Conservation (phyloP, 2,329 filamentous ascomycete genomes). For the Fonsecaea pugnacius region DNA sequence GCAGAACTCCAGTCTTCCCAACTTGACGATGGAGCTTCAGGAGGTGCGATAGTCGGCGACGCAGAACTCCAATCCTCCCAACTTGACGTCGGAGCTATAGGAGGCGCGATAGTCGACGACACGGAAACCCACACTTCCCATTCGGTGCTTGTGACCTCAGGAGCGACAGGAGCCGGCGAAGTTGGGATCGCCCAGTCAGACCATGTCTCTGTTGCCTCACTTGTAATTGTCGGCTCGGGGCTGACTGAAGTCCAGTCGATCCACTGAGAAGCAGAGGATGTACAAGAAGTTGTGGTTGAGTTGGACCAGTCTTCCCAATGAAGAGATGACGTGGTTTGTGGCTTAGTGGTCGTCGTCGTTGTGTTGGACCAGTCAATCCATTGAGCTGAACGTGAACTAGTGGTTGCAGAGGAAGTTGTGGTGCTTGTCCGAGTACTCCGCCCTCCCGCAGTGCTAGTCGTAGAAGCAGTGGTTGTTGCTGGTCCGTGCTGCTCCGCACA, state of each 20-base stretch:
- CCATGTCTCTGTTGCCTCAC: conserved; percentile 1
- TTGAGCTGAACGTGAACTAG: not conserved
- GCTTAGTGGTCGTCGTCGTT: not conserved
- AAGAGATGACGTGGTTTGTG: not conserved
- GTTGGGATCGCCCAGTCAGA: conserved; percentile 1
- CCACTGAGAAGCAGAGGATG: not conserved
- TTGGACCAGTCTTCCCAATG: not conserved
- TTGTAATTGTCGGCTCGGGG: not conserved
- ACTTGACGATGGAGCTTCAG: too few species aligned
- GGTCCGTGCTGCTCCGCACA: conserved; percentile 11
- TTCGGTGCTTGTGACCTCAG: not conserved
- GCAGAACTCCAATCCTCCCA: conserved; percentile 8
- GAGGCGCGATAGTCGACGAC: too few species aligned
- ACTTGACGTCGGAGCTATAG: too few species aligned
- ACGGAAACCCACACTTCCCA: not conserved
- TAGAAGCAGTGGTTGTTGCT: conserved; percentile 1
- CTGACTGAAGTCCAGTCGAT: not conserved
- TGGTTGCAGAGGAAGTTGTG: not conserved
- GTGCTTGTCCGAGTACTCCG: not conserved
- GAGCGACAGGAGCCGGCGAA: not conserved
- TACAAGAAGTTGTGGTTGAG: conserved; percentile 1
- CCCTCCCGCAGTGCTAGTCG: not conserved
- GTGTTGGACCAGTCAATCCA: conserved; percentile 7
- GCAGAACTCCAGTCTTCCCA: too few species aligned
- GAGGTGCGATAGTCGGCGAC: too few species aligned